Evolutionary conservation across 345 rosid species (phyloP).

Genomic region (Arabis hirsuta): DNA sequence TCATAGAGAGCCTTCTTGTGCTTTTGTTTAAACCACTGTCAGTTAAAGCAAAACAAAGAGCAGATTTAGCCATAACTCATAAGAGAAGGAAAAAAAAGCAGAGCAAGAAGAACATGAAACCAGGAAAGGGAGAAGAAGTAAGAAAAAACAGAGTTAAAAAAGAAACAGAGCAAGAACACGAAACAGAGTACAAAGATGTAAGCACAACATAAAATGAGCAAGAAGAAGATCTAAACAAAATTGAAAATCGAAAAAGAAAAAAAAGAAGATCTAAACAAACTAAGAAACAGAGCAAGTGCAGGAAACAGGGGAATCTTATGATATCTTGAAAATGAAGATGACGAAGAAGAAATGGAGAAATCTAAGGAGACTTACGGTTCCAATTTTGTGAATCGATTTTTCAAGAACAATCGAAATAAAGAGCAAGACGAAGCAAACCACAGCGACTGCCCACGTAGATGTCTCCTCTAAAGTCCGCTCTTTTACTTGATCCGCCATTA

Average conservation of each 20-base stretch:
- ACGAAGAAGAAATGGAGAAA: background rate
- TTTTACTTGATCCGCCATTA: conserved; percentile 32
- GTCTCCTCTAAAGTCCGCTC: conserved; percentile 59
- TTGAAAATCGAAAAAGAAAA: background rate
- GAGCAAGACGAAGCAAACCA: conserved; percentile 71
- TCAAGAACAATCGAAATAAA: conserved; percentile 60
- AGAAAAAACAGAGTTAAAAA: background rate
- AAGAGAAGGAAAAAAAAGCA: background rate
- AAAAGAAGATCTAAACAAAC: background rate
- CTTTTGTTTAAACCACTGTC: conserved; percentile 60
- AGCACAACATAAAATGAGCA: background rate
- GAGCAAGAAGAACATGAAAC: background rate
- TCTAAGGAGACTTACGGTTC: conserved; percentile 32
- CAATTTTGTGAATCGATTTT: conserved; percentile 51
- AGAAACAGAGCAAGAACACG: background rate
- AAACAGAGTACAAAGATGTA: background rate
- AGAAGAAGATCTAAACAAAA: conserved; percentile 7
- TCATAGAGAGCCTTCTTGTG: conserved; percentile 64
- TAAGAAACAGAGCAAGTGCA: conserved; percentile 50
- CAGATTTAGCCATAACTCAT: conserved; percentile 15
- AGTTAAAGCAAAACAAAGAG: background rate
- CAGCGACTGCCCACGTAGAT: conserved; percentile 90
- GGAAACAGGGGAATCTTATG: conserved; percentile 39
- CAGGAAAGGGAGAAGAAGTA: background rate
- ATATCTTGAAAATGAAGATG: too few species aligned